Evolutionary conservation across 192 early-diverging fungal species (phyloP).

Genomic region (Coemansia sp.): DNA sequence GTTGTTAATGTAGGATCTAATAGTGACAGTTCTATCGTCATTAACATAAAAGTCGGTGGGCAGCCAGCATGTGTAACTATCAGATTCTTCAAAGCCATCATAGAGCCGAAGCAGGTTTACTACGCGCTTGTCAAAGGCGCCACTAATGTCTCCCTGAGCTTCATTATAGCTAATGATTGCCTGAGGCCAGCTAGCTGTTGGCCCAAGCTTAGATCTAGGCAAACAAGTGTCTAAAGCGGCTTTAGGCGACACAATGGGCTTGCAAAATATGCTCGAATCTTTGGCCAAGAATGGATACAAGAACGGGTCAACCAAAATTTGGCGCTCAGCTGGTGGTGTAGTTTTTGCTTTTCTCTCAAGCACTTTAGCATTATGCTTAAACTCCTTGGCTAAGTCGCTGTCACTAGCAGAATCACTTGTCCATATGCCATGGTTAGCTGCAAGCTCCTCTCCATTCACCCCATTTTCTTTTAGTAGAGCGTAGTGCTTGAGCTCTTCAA

Average conservation of each 20-base stretch:
- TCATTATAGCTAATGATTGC: too few species aligned
- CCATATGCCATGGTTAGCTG: constrained; percentile 1
- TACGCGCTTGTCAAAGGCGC: too few species aligned
- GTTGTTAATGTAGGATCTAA: too few species aligned
- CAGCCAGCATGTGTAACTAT: too few species aligned
- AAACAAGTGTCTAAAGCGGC: background rate
- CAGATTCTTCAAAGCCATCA: too few species aligned
- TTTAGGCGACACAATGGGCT: background rate
- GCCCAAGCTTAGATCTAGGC: background rate
- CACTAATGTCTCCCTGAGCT: too few species aligned
- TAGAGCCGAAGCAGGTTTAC: too few species aligned
- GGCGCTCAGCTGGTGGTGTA: background rate
- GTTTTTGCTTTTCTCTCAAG: background rate
- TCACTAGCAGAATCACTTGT: background rate
- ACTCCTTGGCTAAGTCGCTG: background rate
- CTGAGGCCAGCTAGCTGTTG: too few species aligned
- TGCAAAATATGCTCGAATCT: background rate
- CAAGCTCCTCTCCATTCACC: background rate
- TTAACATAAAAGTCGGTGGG: too few species aligned
- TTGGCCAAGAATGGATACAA: background rate
- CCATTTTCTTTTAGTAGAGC: background rate
- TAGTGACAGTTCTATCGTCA: too few species aligned
- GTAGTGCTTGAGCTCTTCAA: constrained; percentile 5
- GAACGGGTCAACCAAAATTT: background rate
- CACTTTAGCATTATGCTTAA: background rate